phyloP scores from a whole-genome alignment of 495 filamentous ascomycete species.

The Ramalina peruviana region DNA sequence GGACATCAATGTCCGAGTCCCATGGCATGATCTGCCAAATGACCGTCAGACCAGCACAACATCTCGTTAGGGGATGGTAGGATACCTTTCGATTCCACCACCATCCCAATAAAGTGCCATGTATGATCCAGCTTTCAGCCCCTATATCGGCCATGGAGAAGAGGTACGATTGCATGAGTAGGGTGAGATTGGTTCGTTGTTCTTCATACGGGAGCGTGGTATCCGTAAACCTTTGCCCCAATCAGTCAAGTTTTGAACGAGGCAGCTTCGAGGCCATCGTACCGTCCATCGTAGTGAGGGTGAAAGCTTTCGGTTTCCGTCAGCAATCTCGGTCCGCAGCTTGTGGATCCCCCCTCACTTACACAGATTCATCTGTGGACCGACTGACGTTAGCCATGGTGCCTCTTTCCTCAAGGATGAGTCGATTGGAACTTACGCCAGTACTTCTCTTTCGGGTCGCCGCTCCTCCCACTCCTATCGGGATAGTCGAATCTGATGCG shows the following conservation, averaged over 20 bases:
- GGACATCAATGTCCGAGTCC: constrained; percentile 49
- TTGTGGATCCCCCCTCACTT: constrained; percentile 16
- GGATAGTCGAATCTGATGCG: constrained; percentile 26
- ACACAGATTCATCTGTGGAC: constrained; percentile 39
- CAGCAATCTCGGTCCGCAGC: not conserved
- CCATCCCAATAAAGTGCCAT: constrained; percentile 46
- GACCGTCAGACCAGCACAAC: too few relatives aligned
- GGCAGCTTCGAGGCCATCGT: constrained; percentile 5
- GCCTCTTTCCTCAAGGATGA: not conserved
- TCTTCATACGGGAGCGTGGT: constrained; percentile 31
- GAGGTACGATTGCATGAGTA: constrained; percentile 42
- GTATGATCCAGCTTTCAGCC: constrained; percentile 51
- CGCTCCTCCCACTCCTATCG: constrained; percentile 32
- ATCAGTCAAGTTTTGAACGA: not conserved
- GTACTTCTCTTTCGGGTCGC: constrained; percentile 40
- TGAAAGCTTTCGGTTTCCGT: constrained; percentile 33
- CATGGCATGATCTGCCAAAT: constrained; percentile 40
- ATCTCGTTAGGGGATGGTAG: not conserved
- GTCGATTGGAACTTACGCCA: constrained; percentile 33
- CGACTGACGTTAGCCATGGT: constrained; percentile 2
- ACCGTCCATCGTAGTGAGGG: constrained; percentile 50
- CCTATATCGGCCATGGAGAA: constrained; percentile 40
- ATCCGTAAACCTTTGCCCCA: constrained; percentile 27
- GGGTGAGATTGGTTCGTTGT: constrained; percentile 31
- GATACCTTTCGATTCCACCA: constrained; percentile 46